Conservation (phyloP, 2,329 filamentous ascomycete genomes). For the Cladosporium sp. region DNA sequence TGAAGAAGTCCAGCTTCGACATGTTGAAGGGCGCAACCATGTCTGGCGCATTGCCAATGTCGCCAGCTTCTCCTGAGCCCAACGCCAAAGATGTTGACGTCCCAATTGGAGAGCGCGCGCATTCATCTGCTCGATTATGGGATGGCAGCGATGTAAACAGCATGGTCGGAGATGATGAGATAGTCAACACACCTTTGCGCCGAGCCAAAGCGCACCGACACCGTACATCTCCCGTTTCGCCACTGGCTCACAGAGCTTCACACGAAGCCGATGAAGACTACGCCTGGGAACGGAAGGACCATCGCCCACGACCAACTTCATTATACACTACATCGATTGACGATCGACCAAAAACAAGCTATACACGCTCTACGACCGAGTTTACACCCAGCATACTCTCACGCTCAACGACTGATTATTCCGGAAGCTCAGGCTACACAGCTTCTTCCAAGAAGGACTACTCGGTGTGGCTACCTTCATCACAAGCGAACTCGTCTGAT, state of each 20-base stretch:
- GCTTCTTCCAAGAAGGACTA: slow-evolving; percentile 36
- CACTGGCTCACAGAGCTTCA: not conserved
- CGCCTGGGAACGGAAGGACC: slow-evolving; percentile 8
- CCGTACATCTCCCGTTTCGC: slow-evolving; percentile 16
- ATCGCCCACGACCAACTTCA: slow-evolving; percentile 2
- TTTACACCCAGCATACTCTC: slow-evolving; percentile 24
- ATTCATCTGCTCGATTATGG: slow-evolving; percentile 44
- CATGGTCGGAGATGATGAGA: slow-evolving; percentile 19
- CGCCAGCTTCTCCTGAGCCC: slow-evolving; percentile 18
- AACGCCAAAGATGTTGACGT: slow-evolving; percentile 52
- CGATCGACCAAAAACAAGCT: slow-evolving; percentile 4
- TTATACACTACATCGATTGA: slow-evolving; percentile 4
- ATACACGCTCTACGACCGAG: slow-evolving; percentile 22
- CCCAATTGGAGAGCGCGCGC: slow-evolving; percentile 56
- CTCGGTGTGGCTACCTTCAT: slow-evolving; percentile 46
- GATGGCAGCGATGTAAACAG: slow-evolving; percentile 35
- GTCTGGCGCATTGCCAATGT: slow-evolving; percentile 21
- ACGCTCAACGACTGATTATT: slow-evolving; percentile 24
- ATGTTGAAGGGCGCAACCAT: slow-evolving; percentile 25
- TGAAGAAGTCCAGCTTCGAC: slow-evolving; percentile 50
- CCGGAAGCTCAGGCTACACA: slow-evolving; percentile 14
- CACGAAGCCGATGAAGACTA: slow-evolving; percentile 2
- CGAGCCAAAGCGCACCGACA: slow-evolving; percentile 24
- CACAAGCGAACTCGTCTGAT: slow-evolving; percentile 32
- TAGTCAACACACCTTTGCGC: slow-evolving; percentile 14